These are phyloP conservation scores for Microbotryum scabiosae DNA, from an alignment of 1,284 basidiomycete genomes.

Conservation along the genomic window DNA sequence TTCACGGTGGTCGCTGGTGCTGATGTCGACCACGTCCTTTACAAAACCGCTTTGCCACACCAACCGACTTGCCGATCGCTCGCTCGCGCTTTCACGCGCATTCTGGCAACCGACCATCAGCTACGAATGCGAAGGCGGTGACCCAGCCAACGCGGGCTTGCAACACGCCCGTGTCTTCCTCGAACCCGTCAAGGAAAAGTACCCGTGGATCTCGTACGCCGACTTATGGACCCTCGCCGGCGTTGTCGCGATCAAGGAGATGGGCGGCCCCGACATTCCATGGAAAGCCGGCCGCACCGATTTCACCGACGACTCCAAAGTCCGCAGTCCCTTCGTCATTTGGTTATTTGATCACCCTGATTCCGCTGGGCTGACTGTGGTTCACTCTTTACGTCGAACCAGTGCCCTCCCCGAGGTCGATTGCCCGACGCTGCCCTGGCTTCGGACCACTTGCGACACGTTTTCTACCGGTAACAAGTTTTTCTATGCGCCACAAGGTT, in stretches of 20 bases:
- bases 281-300: constrained; percentile 85
- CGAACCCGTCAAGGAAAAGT: constrained; percentile 77
- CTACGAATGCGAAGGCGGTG: constrained; percentile 72
- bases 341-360: background rate
- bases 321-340: background rate
- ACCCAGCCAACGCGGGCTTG: constrained; percentile 60
- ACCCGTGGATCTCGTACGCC: constrained; percentile 85
- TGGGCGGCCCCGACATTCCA: constrained; percentile 69
- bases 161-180: constrained; percentile 71
- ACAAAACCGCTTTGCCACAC: no score
- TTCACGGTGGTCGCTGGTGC: background rate
- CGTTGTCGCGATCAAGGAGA: constrained; percentile 67
- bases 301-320: constrained; percentile 48
- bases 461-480: constrained; percentile 60
- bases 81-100: background rate
- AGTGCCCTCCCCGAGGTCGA: constrained; percentile 72
- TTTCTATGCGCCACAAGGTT: constrained; percentile 36
- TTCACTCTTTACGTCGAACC: no score
- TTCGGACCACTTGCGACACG: constrained; percentile 73
- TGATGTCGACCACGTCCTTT: background rate
- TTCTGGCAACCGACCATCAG: constrained; percentile 41
- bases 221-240: constrained; percentile 84
- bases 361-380: background rate
- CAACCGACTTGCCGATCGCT: background rate
- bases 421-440: constrained; percentile 85